These are phyloP conservation scores for Salinomyces thailandicus DNA, from an alignment of 2,329 filamentous ascomycete genomes.

Conservation along the genomic window DNA sequence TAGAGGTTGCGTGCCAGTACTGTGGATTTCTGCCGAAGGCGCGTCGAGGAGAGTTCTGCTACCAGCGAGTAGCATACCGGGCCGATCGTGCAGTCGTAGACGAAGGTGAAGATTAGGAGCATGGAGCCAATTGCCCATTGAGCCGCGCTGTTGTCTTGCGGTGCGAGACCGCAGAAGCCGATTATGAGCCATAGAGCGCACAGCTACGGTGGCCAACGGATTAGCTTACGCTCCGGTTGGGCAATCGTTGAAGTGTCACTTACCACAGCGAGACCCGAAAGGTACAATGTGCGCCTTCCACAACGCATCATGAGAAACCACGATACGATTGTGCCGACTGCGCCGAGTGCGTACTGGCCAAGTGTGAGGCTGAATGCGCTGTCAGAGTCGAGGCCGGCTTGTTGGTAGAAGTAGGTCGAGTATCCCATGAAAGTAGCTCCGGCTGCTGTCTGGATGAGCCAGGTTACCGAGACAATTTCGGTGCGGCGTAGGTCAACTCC, in stretches of 20 bases:
- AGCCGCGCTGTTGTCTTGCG: constrained; percentile 7
- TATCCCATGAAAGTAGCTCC: constrained; percentile 24
- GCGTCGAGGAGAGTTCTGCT: constrained; percentile 20
- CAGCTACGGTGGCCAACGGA: too few relatives aligned
- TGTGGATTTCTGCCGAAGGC: constrained; percentile 21
- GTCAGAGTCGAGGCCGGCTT: constrained; percentile 27
- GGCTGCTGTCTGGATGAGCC: constrained; percentile 27
- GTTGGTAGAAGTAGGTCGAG: constrained; percentile 30
- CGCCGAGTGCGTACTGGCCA: constrained; percentile 19
- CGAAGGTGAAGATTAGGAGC: constrained; percentile 20
- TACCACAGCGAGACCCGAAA: too few relatives aligned
- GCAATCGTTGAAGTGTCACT: too few relatives aligned
- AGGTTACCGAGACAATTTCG: constrained; percentile 31
- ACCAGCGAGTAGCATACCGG: constrained; percentile 23
- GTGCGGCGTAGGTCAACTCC: constrained; percentile 40
- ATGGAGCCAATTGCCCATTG: constrained; percentile 20
- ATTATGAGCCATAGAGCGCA: too few relatives aligned
- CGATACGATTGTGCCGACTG: constrained; percentile 17
- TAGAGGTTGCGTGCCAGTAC: constrained; percentile 23
- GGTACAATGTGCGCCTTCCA: constrained; percentile 32
- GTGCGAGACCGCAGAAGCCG: constrained; percentile 11
- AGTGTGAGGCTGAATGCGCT: constrained; percentile 31
- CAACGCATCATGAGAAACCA: constrained; percentile 28
- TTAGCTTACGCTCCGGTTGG: too few relatives aligned
- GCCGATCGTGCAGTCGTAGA: constrained; percentile 23